Evolutionary conservation across 2,329 filamentous ascomycete genomes (phyloP).

Genomic region (Microcera coccophila): DNA sequence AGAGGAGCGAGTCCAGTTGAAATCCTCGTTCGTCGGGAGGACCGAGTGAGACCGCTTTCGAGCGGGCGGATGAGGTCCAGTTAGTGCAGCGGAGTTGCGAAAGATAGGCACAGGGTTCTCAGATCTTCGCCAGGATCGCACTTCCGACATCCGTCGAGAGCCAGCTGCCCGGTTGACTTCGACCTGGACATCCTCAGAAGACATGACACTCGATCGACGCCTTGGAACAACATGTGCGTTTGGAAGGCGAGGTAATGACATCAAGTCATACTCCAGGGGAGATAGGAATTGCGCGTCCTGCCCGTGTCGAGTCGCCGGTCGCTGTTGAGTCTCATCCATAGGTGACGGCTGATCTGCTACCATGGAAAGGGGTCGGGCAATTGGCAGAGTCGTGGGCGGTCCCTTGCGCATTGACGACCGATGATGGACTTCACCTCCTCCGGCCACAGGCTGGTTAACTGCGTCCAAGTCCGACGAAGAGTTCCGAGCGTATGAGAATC

Average conservation of each 20-base stretch:
- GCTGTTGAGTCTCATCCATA: slow-evolving; percentile 25
- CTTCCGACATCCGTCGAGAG: slow-evolving; percentile 31
- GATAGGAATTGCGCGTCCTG: slow-evolving; percentile 16
- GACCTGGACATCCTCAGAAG: slow-evolving; percentile 12
- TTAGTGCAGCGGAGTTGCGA: slow-evolving; percentile 14
- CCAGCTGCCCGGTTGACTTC: slow-evolving; percentile 18
- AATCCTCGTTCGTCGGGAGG: slow-evolving; percentile 14
- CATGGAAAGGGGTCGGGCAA: slow-evolving; percentile 51
- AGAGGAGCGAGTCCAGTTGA: slow-evolving; percentile 30
- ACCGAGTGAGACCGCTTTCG: slow-evolving; percentile 20
- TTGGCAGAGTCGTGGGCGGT: slow-evolving; percentile 44
- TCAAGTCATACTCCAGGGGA: slow-evolving; percentile 11
- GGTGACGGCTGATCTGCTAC: slow-evolving; percentile 51
- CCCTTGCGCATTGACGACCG: slow-evolving; percentile 19
- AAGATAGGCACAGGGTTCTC: slow-evolving; percentile 12
- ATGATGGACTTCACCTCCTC: slow-evolving; percentile 12
- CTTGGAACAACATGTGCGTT: slow-evolving; percentile 14
- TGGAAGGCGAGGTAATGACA: slow-evolving; percentile 12
- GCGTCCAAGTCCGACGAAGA: slow-evolving; percentile 18
- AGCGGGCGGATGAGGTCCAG: slow-evolving; percentile 13
- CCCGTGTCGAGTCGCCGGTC: slow-evolving; percentile 30
- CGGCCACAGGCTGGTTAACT: slow-evolving; percentile 12
- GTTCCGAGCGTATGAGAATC: slow-evolving; percentile 41
- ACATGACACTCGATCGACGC: slow-evolving; percentile 23
- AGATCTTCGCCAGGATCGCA: slow-evolving; percentile 29